Conservation (phyloP, 225 moss, liverwort and hornwort species). For the Physcomitrium patens region DNA sequence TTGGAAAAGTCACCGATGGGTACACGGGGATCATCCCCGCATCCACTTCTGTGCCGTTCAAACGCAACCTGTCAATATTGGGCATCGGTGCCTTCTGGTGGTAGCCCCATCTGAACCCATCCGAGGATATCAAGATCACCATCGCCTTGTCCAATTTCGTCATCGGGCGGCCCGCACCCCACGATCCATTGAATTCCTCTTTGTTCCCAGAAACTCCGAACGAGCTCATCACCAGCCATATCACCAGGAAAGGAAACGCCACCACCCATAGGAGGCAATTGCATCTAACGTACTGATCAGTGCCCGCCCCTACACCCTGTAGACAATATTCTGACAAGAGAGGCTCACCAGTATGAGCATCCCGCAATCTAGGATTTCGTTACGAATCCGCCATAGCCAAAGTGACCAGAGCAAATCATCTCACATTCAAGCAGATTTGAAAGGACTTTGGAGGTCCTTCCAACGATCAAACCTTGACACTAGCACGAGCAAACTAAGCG, state of each 20-base stretch:
- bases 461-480: too few species aligned
- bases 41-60: conserved; percentile 86
- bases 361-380: conserved; percentile 11
- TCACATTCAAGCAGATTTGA: too few species aligned
- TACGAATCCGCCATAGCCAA: conserved; percentile 34
- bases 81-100: conserved; percentile 72
- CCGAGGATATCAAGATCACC: conserved; percentile 52
- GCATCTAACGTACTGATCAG: conserved; percentile 16
- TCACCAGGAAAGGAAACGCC: conserved; percentile 32
- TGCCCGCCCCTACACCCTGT: background rate
- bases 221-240: conserved; percentile 32
- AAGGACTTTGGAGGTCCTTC: too few species aligned
- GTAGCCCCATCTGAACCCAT: conserved; percentile 76
- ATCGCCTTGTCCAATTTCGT: conserved; percentile 37
- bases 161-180: conserved; percentile 44
- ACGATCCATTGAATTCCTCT: background rate
- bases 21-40: conserved; percentile 81
- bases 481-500: too few species aligned
- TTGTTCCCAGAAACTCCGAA: background rate
- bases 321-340: background rate
- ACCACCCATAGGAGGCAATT: conserved; percentile 42
- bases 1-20: conserved; percentile 86
- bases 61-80: conserved; percentile 70
- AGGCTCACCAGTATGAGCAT: conserved; percentile 14
- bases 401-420: too few species aligned